phyloP scores from a whole-genome alignment of 768 basidiomycete genomes.

The Pleurotus citrinopileatus region DNA sequence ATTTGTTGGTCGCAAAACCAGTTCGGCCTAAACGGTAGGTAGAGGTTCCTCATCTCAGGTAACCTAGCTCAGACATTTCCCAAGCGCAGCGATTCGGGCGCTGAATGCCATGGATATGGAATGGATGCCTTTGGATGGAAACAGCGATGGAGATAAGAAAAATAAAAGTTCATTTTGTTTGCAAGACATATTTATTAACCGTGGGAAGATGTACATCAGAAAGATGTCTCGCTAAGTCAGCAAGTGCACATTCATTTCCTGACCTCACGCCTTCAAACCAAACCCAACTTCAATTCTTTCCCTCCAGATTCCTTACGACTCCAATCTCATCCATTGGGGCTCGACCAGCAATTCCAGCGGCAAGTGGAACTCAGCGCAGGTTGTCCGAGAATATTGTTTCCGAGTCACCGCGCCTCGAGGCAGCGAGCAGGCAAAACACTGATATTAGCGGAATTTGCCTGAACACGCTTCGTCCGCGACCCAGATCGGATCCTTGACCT shows the following conservation, averaged over 20 bases:
- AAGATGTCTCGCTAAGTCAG: conserved; percentile 1
- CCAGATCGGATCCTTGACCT: conserved; percentile 7
- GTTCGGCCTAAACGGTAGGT: too few relatives aligned
- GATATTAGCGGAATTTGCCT: conserved; percentile 6
- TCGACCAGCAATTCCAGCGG: neutral
- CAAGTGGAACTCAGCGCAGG: neutral
- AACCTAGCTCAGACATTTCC: too few relatives aligned
- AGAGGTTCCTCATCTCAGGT: too few relatives aligned
- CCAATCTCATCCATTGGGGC: neutral
- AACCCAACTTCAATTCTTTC: neutral
- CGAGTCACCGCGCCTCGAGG: conserved; percentile 9
- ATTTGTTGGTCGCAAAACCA: too few relatives aligned
- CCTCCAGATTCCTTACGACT: neutral
- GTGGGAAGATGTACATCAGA: neutral
- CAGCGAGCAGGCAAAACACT: conserved; percentile 10
- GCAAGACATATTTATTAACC: too few relatives aligned
- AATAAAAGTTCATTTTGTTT: too few relatives aligned
- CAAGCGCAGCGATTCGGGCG: too few relatives aligned
- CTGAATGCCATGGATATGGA: too few relatives aligned
- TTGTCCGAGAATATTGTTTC: conserved; percentile 3
- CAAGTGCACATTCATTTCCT: neutral
- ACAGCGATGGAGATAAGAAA: neutral
- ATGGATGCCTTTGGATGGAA: too few relatives aligned
- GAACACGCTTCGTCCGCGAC: conserved; percentile 9
- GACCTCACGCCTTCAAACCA: neutral